Conservation (phyloP, 1,284 basidiomycete species). For the Porogramme epimiltina region DNA sequence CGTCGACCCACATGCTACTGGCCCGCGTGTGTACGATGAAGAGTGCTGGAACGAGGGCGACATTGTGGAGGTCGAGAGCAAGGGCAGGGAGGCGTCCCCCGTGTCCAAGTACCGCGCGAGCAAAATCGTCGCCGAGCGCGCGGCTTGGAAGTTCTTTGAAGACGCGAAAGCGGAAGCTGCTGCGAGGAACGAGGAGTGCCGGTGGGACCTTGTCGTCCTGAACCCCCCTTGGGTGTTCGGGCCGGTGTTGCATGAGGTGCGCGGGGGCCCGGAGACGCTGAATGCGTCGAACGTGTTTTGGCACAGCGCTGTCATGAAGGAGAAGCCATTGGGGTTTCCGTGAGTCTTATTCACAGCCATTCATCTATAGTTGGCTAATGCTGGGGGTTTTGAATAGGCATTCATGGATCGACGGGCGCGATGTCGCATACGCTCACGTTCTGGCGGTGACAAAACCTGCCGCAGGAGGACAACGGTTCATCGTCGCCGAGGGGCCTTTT, state of each 20-base stretch:
- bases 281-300: constrained; percentile 48
- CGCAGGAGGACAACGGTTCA: constrained; percentile 62
- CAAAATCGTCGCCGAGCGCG: constrained; percentile 71
- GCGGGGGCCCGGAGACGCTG: constrained; percentile 39
- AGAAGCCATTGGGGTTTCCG: constrained; percentile 12
- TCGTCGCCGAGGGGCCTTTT: constrained; percentile 39
- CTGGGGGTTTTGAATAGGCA: neutral
- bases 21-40: constrained; percentile 37
- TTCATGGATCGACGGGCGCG: constrained; percentile 58
- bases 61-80: constrained; percentile 47
- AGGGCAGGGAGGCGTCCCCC: constrained; percentile 45
- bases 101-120: constrained; percentile 53
- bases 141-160: constrained; percentile 58
- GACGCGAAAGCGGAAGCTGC: constrained; percentile 42
- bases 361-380: neutral
- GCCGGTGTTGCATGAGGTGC: constrained; percentile 52
- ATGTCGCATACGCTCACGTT: constrained; percentile 60
- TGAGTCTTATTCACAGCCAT: neutral
- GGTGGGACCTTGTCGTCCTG: constrained; percentile 57
- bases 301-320: constrained; percentile 36
- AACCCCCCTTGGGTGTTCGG: constrained; percentile 56
- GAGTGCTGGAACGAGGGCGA: constrained; percentile 66
- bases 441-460: constrained; percentile 50
- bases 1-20: constrained; percentile 28
- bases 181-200: constrained; percentile 23